Base-by-base conservation (phyloP, 768 basidiomycete species). In the Amanita inopinata region DNA sequence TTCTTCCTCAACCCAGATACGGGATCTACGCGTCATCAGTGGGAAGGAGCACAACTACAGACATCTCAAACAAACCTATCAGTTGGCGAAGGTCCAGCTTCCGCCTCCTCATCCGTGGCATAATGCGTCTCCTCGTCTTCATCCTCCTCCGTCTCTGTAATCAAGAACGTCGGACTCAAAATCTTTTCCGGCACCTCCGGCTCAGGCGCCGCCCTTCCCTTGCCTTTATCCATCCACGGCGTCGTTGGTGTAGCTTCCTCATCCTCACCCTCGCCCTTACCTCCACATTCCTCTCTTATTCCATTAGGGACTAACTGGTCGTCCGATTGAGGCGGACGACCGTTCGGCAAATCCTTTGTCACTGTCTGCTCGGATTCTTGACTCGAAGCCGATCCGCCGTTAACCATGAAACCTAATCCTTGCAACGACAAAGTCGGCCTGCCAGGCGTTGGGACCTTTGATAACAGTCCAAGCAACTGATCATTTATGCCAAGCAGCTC, bases 1-100 rank as follows among this genome's bases (percentile, higher is more conserved):
- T 58, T 99, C 96, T 57, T 98, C 96, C 43, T 80, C 86, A 0
- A 93, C 83, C 82, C 86, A 88, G 39, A 71, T 78, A 49, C 78
- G 69, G 18, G 83, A 85, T 36, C 86, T 83, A 40, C 7, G 7
- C 19, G 9, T 15, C 4, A 17, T 34, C 8, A 48, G 30, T 33
- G 12, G 7, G n/a, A 30, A 14, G 5, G 12, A 17, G 9, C 12
- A 17, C 17, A 32, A 7, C 15, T 2, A 38, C 18, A 28, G 8
- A 27, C 3, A 42, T n/a, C 19, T 17, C 44, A 19, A 33, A 61
- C 73, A 50, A 39, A 82, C 81, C 76, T 61, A 49, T 80, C 60
- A 47, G 51, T 72, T 6, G 69, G 67, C 18, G 70, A 67, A 1
- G 62, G 51, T 8, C 53, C 52, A 11, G 51, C 61, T 20, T 51